Evolutionary conservation across 2,329 filamentous ascomycete species (phyloP), one percentile per base, ranked within the genome.

Genomic region (Fusarium pseudonygamai): DNA sequence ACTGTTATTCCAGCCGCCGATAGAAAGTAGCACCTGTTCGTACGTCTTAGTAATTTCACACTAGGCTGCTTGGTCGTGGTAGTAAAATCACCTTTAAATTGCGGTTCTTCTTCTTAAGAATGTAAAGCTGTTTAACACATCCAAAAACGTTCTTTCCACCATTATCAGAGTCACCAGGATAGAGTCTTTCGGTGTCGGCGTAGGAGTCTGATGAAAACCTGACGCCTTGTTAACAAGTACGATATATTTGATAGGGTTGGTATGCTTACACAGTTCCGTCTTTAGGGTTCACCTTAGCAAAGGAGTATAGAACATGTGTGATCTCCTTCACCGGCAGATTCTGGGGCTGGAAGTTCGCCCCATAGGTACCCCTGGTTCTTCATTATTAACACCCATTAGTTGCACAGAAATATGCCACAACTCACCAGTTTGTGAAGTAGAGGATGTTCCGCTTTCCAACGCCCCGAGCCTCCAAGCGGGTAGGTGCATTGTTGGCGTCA

Each of bases 1-100:
- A 7, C 92, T 93, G 80, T 93, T 94, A 0, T 90, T 93, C 90
- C 92, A 96, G 22, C 94, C 94, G 45, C 94, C 94, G 67, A 97
- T 69, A 15, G 67, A 69, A 47, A 69, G 60, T 22, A 69, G 42
- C 22, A 69, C 46, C 67, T 69, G 42, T 69, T 45, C 16, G 26
- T 69, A 32, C 20, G 28, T 59, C 46, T 69, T 70, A 69, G 67
- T 22, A 60, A 55, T 40, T 40, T 70, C 46, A 69, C 46, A 24
- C 43, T 6, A 6, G 16, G 24, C 24, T 20, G 3, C 7, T 30
- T 26, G 7, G 7, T 20, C 24, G n/a, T 49, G 20, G 39, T 49
- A 49, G 15, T 53, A 53, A 20, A 37, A 60, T 43, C 50, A 92
- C 87, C 82, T 97, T 97, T 64, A 97, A 82, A 59, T 93, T 89